Evolutionary conservation across 2,329 filamentous ascomycete genomes (phyloP).

Genomic region (Allantophomopsis lycopodina): DNA sequence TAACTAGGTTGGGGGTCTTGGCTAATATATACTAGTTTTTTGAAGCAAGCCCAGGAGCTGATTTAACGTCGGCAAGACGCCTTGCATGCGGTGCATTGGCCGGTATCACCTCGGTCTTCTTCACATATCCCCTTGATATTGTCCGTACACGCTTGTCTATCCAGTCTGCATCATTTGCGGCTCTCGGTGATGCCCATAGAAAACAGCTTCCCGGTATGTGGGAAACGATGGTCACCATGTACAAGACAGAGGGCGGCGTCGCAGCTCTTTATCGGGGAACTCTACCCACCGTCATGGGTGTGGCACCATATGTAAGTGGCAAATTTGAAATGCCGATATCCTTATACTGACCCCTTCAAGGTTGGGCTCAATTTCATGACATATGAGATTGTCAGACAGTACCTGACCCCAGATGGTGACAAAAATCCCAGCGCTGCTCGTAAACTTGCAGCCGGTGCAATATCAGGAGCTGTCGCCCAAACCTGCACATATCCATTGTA

Average conservation of each 20-base stretch:
- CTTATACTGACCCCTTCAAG: slow-evolving; percentile 23
- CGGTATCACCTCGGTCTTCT: slow-evolving; percentile 87
- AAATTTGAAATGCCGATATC: too few species aligned
- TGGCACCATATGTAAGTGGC: slow-evolving; percentile 70
- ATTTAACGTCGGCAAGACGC: slow-evolving; percentile 60
- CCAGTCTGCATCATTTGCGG: slow-evolving; percentile 88
- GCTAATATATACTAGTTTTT: slow-evolving; percentile 46
- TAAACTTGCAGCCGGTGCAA: slow-evolving; percentile 79
- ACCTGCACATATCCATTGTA: slow-evolving; percentile 98
- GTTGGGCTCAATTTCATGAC: slow-evolving; percentile 98
- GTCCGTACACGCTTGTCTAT: slow-evolving; percentile 92
- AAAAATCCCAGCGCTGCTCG: slow-evolving; percentile 65
- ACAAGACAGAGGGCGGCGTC: slow-evolving; percentile 78
- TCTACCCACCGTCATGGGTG: slow-evolving; percentile 82
- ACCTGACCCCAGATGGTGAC: slow-evolving; percentile 78
- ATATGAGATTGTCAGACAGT: slow-evolving; percentile 77
- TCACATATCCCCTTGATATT: slow-evolving; percentile 95
- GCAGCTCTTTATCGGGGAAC: slow-evolving; percentile 87
- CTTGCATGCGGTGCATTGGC: slow-evolving; percentile 84
- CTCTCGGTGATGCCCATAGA: slow-evolving; percentile 46
- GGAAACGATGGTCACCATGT: slow-evolving; percentile 69
- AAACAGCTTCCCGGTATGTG: slow-evolving; percentile 82
- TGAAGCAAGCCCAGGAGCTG: slow-evolving; percentile 59
- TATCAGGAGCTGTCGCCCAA: slow-evolving; percentile 93
- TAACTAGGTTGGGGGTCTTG: neutral